Percentiles rank a stretch among this genome's conserved stretches.
Conservation (phyloP, 148 eudicot species). For the Arctostaphylos glauca region DNA sequence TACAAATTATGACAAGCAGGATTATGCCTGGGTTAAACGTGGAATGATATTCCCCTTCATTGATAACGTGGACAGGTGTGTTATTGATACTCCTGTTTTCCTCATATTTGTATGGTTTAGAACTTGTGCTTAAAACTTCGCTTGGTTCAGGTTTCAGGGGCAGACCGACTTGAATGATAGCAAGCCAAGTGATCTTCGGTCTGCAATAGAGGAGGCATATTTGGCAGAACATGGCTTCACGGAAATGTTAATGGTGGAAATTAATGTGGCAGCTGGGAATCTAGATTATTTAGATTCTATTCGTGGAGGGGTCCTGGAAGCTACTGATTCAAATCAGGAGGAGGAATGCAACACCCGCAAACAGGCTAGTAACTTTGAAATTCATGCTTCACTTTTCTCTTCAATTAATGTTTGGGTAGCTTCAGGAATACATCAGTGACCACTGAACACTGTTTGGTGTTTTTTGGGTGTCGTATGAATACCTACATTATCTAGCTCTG, state of each 20-base stretch:
- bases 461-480: neutral
- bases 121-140: constrained; percentile 3
- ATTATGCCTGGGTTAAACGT: constrained; percentile 86
- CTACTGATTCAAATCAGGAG: constrained; percentile 53
- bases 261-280: constrained; percentile 72
- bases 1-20: constrained; percentile 48
- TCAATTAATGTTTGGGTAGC: neutral
- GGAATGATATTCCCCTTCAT: constrained; percentile 74
- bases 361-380: constrained; percentile 45
- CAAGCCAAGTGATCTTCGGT: constrained; percentile 62
- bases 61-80: constrained; percentile 75
- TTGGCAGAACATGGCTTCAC: constrained; percentile 83
- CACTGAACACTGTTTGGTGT: neutral
- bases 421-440: neutral
- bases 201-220: constrained; percentile 90
- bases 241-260: constrained; percentile 82
- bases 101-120: neutral
- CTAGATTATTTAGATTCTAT: constrained; percentile 43
- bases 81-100: constrained; percentile 12
- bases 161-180: constrained; percentile 65
- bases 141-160: constrained; percentile 72
- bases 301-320: constrained; percentile 50
- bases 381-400: constrained; percentile 12
- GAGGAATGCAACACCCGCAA: constrained; percentile 37
- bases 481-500: neutral